phyloP scores from a whole-genome alignment of 1,139 yeast species.

The Hansenula sp. region DNA sequence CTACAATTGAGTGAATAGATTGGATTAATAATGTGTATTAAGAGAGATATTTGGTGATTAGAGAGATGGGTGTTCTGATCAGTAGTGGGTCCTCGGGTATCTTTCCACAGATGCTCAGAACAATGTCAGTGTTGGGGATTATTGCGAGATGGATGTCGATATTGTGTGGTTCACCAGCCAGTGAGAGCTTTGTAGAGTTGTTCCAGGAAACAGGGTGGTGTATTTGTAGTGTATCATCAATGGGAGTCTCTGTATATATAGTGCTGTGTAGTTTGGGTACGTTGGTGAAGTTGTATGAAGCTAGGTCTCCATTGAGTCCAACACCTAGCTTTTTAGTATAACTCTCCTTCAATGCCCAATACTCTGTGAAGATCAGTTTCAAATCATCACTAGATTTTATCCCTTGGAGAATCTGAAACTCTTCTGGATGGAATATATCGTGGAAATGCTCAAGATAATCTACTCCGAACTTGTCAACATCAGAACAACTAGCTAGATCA shows the following conservation, averaged over 20 bases:
- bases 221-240: neutral
- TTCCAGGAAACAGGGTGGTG: neutral
- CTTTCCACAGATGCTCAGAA: neutral
- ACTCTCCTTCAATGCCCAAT: conserved; percentile 75
- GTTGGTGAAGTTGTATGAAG: conserved; percentile 24
- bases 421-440: conserved; percentile 45
- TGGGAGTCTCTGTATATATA: too few species aligned
- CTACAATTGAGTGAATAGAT: neutral
- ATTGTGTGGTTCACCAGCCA: neutral
- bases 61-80: neutral
- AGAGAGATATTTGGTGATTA: neutral
- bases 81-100: neutral
- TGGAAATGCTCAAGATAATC: conserved; percentile 39
- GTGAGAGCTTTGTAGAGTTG: neutral
- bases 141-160: neutral
- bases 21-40: neutral
- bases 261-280: neutral
- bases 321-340: conserved; percentile 58
- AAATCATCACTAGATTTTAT: conserved; percentile 8
- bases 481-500: conserved; percentile 56
- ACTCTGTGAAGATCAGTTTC: conserved; percentile 38
- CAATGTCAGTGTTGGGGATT: conserved; percentile 4
- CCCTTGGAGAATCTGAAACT: conserved; percentile 29
- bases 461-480: conserved; percentile 28
- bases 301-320: conserved; percentile 54